Evolutionary conservation across 140 eudicot species (phyloP).

Genomic region (Ambrosia hybrid): DNA sequence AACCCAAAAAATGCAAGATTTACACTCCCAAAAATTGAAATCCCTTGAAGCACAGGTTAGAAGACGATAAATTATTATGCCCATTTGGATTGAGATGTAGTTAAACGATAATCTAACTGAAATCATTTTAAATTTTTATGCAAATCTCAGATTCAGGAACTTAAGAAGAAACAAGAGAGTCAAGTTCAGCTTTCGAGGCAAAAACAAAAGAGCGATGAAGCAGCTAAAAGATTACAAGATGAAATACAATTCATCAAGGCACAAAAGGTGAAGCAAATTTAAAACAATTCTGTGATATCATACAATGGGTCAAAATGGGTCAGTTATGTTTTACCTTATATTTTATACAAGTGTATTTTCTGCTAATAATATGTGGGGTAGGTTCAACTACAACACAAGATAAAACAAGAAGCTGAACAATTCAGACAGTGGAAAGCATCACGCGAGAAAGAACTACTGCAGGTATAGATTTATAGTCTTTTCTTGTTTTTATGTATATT

Average conservation of each 20-base stretch:
- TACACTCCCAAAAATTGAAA: constrained; percentile 83
- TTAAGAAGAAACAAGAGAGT: constrained; percentile 95
- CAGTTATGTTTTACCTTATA: too few relatives aligned
- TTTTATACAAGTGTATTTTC: neutral
- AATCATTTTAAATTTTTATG: neutral
- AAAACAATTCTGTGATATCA: neutral
- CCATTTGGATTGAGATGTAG: constrained; percentile 15
- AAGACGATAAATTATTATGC: neutral
- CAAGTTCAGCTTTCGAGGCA: constrained; percentile 96
- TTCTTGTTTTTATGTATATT: neutral
- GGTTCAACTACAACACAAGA: neutral
- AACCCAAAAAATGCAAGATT: constrained; percentile 73
- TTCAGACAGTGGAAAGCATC: neutral
- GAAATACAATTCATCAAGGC: constrained; percentile 97
- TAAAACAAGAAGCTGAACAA: neutral
- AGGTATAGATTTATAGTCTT: neutral
- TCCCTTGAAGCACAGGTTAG: constrained; percentile 91
- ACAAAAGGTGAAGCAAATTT: constrained; percentile 70
- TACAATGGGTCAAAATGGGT: neutral
- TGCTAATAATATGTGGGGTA: neutral
- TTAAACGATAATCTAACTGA: neutral
- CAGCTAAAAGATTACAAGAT: constrained; percentile 89
- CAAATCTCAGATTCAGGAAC: constrained; percentile 72
- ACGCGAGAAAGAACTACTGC: neutral
- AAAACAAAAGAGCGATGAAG: constrained; percentile 98